Base-by-base conservation (phyloP, 148 eudicot species). In the Rhododendron vialii region DNA sequence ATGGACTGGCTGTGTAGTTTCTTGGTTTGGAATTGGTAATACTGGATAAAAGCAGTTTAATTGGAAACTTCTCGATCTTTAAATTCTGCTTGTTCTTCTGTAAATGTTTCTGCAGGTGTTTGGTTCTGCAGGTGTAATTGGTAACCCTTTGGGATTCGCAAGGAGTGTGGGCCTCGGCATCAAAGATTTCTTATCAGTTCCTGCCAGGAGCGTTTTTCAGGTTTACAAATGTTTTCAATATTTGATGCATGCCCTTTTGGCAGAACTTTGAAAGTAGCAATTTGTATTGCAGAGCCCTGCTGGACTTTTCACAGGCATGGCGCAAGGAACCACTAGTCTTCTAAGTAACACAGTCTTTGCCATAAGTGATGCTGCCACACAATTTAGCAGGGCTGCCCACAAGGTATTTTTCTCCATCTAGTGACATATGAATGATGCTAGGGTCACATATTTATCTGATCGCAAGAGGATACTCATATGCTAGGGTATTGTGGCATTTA, bases 71-170 rank as follows among this genome's bases (percentile, higher is more conserved):
- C 35, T 55, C 33, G 45, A 24, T 57, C 50, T 67, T 76, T 35
- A 20, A 6, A 7, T 20, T 50, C 35, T 51, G 22, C 48, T 53
- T 33, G 67, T 35, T 50, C 67, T 74, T 2, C 33, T 35, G 41
- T 41, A 77, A 82, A 71, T 85, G 77, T 63, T 84, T 83, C 24
- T 93, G 89, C 90, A 97, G 99, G 95, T 97, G 71, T 95, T 97
- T 92, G 99, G 99, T 83, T 97, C 99, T 81, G 99, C 99, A 69
- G 99, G 98, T 74, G 98, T 97, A 59, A 94, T 97, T 80, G 99
- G 99, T 80, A 97, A 97, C 88, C 99, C 99, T 57, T 92, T 97
- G 92, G 99, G 99, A 55, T 95, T 97, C 88, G 99, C 98, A 74
- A 92, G 99, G 88, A 97, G 94, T 83, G 92, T 97, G 82, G 95